Conservation (phyloP, 805 yeast genomes). For the Pichia heedii region DNA sequence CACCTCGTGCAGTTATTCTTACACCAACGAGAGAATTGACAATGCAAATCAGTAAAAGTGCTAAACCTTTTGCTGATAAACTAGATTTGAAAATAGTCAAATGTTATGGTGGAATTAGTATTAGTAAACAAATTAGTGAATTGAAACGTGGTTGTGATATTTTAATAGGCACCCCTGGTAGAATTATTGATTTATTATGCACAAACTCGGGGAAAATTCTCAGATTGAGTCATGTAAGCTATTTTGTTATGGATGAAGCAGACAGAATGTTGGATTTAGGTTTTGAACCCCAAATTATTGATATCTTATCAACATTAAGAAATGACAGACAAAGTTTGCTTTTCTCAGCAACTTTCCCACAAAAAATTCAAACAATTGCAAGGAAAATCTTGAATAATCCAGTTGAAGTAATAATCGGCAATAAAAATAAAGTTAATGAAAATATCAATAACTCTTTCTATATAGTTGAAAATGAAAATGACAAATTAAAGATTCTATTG, state of each 20-base stretch:
- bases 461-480: constrained; percentile 39
- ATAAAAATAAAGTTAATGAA: constrained; percentile 69
- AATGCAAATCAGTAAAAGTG: constrained; percentile 66
- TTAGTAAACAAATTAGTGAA: constrained; percentile 73
- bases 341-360: constrained; percentile 91
- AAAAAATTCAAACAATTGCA: constrained; percentile 69
- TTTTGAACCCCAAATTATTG: constrained; percentile 89
- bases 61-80: constrained; percentile 45
- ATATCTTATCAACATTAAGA: constrained; percentile 53
- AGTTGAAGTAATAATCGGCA: constrained; percentile 71
- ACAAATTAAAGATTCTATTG: constrained; percentile 49
- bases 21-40: constrained; percentile 94
- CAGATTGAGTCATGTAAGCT: constrained; percentile 60
- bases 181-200: constrained; percentile 80
- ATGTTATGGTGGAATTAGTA: constrained; percentile 86
- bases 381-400: constrained; percentile 54
- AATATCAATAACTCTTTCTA: constrained; percentile 69
- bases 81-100: constrained; percentile 52
- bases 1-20: constrained; percentile 72
- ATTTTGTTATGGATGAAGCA: constrained; percentile 90
- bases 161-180: constrained; percentile 90
- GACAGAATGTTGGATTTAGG: constrained; percentile 97
- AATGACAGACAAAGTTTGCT: constrained; percentile 85
- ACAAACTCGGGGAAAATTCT: constrained; percentile 75
- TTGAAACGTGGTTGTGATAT: constrained; percentile 72